Evolutionary conservation across 2,329 filamentous ascomycete genomes (phyloP).

Genomic region (Thermoascus crustaceus): DNA sequence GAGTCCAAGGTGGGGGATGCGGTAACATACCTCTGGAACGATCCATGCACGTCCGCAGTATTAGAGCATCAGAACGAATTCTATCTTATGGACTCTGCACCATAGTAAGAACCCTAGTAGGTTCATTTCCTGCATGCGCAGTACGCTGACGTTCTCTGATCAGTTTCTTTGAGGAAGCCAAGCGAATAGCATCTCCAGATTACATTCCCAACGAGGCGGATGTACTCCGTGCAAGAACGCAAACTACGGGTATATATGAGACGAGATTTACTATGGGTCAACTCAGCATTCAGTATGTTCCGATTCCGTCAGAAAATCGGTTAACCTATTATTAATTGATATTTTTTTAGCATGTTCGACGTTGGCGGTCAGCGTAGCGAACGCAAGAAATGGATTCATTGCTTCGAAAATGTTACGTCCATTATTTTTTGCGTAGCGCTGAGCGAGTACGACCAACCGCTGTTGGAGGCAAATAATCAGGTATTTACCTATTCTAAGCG

Average conservation of each 20-base stretch:
- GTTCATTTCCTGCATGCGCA: slow-evolving; percentile 2
- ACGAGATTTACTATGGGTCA: slow-evolving; percentile 98
- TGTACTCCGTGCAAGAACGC: slow-evolving; percentile 88
- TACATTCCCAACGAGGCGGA: slow-evolving; percentile 94
- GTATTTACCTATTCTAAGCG: slow-evolving; percentile 42
- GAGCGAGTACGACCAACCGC: slow-evolving; percentile 95
- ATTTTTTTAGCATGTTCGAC: slow-evolving; percentile 78
- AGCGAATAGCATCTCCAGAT: slow-evolving; percentile 71
- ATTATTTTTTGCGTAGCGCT: slow-evolving; percentile 98
- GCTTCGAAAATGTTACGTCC: slow-evolving; percentile 98
- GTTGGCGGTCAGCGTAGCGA: slow-evolving; percentile 95
- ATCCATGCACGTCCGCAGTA: slow-evolving; percentile 70
- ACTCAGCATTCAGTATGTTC: slow-evolving; percentile 91
- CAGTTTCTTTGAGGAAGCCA: slow-evolving; percentile 93
- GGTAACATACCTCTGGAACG: slow-evolving; percentile 80
- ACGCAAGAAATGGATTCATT: slow-evolving; percentile 99
- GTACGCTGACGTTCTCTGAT: slow-evolving; percentile 12
- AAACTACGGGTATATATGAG: slow-evolving; percentile 98
- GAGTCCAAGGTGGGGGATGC: slow-evolving; percentile 74
- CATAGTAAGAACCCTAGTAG: slow-evolving; percentile 63
- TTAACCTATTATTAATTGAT: slow-evolving; percentile 12
- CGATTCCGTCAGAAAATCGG: slow-evolving; percentile 3
- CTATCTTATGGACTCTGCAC: slow-evolving; percentile 97
- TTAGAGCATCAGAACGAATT: slow-evolving; percentile 96
- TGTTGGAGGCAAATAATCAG: slow-evolving; percentile 95